These are phyloP conservation scores for Marvania coccoides DNA, from an alignment of 139 green algal genomes.

Conservation along the genomic window DNA sequence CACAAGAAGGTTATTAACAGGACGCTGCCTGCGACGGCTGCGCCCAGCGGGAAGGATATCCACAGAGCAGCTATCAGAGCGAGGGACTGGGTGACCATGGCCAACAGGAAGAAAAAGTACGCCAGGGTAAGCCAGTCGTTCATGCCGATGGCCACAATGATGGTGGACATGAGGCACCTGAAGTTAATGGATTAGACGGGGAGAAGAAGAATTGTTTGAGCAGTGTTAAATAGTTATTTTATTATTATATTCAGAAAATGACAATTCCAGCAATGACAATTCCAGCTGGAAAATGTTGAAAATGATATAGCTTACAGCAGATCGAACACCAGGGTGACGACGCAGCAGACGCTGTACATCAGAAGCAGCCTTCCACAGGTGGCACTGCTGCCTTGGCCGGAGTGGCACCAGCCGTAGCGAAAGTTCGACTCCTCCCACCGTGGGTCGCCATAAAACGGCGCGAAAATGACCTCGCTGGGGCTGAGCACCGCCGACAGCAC, in stretches of 20 bases:
- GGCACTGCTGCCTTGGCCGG: too few species aligned
- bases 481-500: not conserved
- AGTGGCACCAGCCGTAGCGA: too few species aligned
- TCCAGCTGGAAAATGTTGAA: too few species aligned
- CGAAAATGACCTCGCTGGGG: not conserved
- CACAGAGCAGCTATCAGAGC: not conserved
- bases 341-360: not conserved
- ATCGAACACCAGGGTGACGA: not conserved
- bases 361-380: not conserved
- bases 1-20: not conserved
- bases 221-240: too few species aligned
- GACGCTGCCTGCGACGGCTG: not conserved
- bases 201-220: too few species aligned
- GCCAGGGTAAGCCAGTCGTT: not conserved
- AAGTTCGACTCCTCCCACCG: too few species aligned
- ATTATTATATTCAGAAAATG: too few species aligned
- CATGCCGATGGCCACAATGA: not conserved
- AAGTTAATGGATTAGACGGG: too few species aligned
- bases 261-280: too few species aligned
- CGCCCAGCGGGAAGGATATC: not conserved
- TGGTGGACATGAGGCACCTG: not conserved
- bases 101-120: not conserved
- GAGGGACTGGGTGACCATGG: not conserved
- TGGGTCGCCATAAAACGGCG: too few species aligned
- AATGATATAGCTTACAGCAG: too few species aligned